These are phyloP conservation scores for Oryza glaberrima DNA, from an alignment of 176 grass and related monocot genomes.

Conservation along the genomic window DNA sequence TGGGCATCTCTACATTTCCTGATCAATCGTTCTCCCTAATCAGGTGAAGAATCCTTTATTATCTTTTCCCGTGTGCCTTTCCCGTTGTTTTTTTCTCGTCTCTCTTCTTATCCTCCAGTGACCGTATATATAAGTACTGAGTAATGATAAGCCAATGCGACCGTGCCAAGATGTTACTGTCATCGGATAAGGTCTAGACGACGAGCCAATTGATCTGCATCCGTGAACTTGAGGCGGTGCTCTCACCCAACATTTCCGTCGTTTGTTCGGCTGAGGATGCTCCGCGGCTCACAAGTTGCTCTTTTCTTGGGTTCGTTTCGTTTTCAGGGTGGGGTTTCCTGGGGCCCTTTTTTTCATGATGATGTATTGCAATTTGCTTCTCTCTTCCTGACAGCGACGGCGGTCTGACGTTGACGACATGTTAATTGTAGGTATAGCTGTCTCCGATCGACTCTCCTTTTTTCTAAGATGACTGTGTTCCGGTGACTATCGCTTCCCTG, in stretches of 20 bases:
- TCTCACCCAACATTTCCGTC: not conserved
- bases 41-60: constrained; percentile 3
- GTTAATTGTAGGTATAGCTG: not conserved
- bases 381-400: not conserved
- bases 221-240: not conserved
- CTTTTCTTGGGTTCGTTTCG: not conserved
- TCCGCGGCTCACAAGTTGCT: not conserved
- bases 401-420: not conserved
- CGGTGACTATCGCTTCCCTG: not conserved
- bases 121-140: not conserved
- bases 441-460: not conserved
- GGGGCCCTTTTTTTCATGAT: not conserved
- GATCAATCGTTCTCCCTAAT: not conserved
- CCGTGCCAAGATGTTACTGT: constrained; percentile 21
- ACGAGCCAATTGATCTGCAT: not conserved
- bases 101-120: not conserved
- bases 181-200: constrained; percentile 15
- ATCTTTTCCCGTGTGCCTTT: constrained; percentile 7
- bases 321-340: not conserved
- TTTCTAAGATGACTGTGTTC: not conserved
- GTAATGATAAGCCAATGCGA: not conserved
- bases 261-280: not conserved
- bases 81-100: not conserved
- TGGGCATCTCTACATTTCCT: not conserved
- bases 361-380: not conserved